Percentiles rank a stretch among this genome's conserved stretches.
These are phyloP conservation scores for Candida neerlandica DNA, from an alignment of 1,139 yeast genomes.

Conservation along the genomic window DNA sequence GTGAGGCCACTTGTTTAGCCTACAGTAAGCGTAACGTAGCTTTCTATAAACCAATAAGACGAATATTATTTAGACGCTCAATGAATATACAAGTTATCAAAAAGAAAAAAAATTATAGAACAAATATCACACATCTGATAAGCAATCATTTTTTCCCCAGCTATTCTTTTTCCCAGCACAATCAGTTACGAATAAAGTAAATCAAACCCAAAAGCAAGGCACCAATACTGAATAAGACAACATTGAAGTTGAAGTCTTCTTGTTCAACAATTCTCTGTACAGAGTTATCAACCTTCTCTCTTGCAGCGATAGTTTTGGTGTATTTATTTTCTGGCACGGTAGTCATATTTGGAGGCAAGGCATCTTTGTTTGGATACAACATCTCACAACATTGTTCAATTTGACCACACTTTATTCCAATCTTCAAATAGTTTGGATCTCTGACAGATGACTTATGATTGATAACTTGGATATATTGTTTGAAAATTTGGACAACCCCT, in stretches of 20 bases:
- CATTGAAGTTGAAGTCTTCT: conserved; percentile 32
- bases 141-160: too few species aligned
- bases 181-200: conserved; percentile 4
- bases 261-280: conserved; percentile 27
- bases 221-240: conserved; percentile 14
- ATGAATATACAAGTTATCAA: neutral
- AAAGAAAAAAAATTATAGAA: neutral
- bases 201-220: conserved; percentile 10
- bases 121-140: neutral
- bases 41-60: too few species aligned
- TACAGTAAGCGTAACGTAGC: too few species aligned
- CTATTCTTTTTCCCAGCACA: neutral
- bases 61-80: too few species aligned
- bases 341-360: conserved; percentile 36
- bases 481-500: conserved; percentile 76
- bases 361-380: conserved; percentile 54
- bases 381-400: conserved; percentile 82
- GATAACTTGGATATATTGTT: conserved; percentile 70
- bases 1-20: too few species aligned
- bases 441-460: conserved; percentile 76
- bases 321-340: conserved; percentile 22
- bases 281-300: conserved; percentile 34
- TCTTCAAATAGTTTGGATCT: conserved; percentile 85
- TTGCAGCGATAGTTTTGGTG: conserved; percentile 27
- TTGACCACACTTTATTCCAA: conserved; percentile 85